Conservation (phyloP, 331 rosid genomes). For the Ulmus americana region DNA sequence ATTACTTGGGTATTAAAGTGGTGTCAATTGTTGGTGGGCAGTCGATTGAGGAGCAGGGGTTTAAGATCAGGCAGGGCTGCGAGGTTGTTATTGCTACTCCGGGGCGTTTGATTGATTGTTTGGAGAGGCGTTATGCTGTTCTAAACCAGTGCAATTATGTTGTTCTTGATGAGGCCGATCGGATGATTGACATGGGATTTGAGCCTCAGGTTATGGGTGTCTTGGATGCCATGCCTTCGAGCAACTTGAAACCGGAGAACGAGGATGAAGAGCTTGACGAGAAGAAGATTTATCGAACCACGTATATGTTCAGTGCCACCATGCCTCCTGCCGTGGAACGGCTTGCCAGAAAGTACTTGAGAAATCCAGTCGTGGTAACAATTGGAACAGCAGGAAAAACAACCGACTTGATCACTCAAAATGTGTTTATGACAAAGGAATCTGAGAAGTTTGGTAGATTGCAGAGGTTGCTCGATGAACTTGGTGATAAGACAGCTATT, state of each 20-base stretch:
- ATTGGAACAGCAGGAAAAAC: slow-evolving; percentile 87
- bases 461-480: slow-evolving; percentile 71
- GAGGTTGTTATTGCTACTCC: slow-evolving; percentile 90
- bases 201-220: slow-evolving; percentile 90
- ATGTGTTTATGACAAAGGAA: slow-evolving; percentile 64
- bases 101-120: slow-evolving; percentile 72
- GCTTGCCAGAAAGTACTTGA: slow-evolving; percentile 76
- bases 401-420: slow-evolving; percentile 71
- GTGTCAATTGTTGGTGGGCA: slow-evolving; percentile 95
- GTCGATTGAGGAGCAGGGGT: slow-evolving; percentile 92
- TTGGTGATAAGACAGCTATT: slow-evolving; percentile 74
- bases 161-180: slow-evolving; percentile 86
- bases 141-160: slow-evolving; percentile 88
- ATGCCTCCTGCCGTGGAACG: slow-evolving; percentile 90
- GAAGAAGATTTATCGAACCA: slow-evolving; percentile 76
- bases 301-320: slow-evolving; percentile 88
- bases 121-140: slow-evolving; percentile 82
- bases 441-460: slow-evolving; percentile 52
- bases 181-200: slow-evolving; percentile 93
- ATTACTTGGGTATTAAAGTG: slow-evolving; percentile 67
- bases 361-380: slow-evolving; percentile 87
- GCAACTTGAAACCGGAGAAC: slow-evolving; percentile 77
- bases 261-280: slow-evolving; percentile 90
- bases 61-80: slow-evolving; percentile 82
- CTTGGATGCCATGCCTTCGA: slow-evolving; percentile 89